A percentile compares a stretch with the other conserved stretches of the same genome.
Evolutionary conservation across 192 early-diverging fungal species (phyloP).

Genomic region (Podila verticillata): DNA sequence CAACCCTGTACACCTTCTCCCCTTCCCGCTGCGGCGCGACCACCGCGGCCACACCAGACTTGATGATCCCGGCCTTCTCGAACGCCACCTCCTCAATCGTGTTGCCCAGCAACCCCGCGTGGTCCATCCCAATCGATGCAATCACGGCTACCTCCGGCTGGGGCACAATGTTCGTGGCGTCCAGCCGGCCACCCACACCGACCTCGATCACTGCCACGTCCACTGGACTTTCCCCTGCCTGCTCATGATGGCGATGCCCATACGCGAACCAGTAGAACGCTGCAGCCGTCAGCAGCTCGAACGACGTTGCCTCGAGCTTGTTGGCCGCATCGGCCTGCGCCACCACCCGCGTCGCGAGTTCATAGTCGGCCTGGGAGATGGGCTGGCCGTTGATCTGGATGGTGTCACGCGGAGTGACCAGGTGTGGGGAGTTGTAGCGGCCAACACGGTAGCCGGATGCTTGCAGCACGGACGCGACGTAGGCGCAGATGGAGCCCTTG

Average conservation of each 20-base stretch:
- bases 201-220: conserved; percentile 84
- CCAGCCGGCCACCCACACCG: conserved; percentile 84
- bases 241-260: conserved; percentile 83
- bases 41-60: conserved; percentile 56
- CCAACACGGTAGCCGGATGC: conserved; percentile 67
- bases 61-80: conserved; percentile 89
- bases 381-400: conserved; percentile 91
- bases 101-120: conserved; percentile 72
- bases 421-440: conserved; percentile 92
- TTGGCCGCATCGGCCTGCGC: conserved; percentile 53
- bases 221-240: conserved; percentile 69
- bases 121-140: conserved; percentile 84
- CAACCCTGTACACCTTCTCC: conserved; percentile 48
- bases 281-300: conserved; percentile 73
- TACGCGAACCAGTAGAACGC: conserved; percentile 74
- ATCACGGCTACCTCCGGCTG: conserved; percentile 76
- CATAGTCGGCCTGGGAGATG: conserved; percentile 76
- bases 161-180: conserved; percentile 82
- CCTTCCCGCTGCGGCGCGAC: conserved; percentile 65
- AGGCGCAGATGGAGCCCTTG: conserved; percentile 86
- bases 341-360: conserved; percentile 76
- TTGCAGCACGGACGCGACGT: conserved; percentile 78
- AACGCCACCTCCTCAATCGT: conserved; percentile 79
- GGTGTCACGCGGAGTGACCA: conserved; percentile 89
- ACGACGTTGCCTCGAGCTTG: conserved; percentile 63